Conservation (phyloP, 2,329 filamentous ascomycete species). For the Fusarium papillatum region DNA sequence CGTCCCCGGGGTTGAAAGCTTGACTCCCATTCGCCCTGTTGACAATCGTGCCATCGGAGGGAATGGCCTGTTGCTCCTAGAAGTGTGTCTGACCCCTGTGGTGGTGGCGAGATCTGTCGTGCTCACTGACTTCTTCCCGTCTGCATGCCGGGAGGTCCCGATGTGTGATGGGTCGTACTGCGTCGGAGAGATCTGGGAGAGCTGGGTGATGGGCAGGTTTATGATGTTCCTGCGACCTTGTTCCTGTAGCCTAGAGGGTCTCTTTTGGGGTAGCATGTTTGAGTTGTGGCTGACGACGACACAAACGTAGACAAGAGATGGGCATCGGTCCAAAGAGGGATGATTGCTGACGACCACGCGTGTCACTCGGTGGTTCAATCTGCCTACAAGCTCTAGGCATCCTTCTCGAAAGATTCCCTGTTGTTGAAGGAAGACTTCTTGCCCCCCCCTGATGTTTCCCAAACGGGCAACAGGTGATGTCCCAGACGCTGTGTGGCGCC, state of each 20-base stretch:
- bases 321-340: not conserved
- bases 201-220: not conserved
- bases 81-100: not conserved
- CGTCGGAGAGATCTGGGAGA: not conserved
- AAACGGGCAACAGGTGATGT: not conserved
- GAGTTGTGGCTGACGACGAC: not conserved
- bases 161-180: not conserved
- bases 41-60: not conserved
- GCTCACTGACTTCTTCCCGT: not conserved
- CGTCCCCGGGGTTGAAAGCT: not conserved
- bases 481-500: constrained; percentile 1
- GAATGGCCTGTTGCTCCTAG: not conserved
- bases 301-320: not conserved
- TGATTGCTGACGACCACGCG: not conserved
- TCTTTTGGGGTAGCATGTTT: not conserved
- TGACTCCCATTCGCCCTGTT: not conserved
- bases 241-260: not conserved
- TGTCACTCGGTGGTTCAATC: constrained; percentile 53
- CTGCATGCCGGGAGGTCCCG: not conserved
- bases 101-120: not conserved
- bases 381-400: constrained; percentile 16
- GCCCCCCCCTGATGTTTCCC: not conserved
- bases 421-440: not conserved
- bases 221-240: not conserved
- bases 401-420: not conserved